Evolutionary conservation across 768 basidiomycete genomes (phyloP).

Genomic region (Fistulinella prunicolor): DNA sequence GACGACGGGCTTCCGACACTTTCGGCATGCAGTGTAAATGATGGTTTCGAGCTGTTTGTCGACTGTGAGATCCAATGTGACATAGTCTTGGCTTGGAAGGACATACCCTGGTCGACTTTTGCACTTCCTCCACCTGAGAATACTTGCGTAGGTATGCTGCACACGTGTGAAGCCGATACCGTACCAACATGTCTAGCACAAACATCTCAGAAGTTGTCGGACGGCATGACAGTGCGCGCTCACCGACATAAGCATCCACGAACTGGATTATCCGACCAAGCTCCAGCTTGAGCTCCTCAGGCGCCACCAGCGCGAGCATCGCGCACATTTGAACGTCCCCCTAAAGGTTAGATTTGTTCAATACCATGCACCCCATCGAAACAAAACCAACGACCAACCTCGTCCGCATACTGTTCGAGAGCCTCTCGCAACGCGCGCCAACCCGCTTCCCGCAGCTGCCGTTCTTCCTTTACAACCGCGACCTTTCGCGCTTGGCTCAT

Average conservation of each 20-base stretch:
- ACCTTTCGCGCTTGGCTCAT: constrained; percentile 23
- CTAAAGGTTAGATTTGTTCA: constrained; percentile 34
- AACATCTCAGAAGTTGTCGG: not conserved
- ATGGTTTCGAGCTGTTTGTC: constrained; percentile 61
- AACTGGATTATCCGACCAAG: constrained; percentile 47
- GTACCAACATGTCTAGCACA: constrained; percentile 55
- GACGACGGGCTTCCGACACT: constrained; percentile 60
- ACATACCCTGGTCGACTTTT: constrained; percentile 51
- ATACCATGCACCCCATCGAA: not conserved
- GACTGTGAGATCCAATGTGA: not conserved
- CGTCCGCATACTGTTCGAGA: constrained; percentile 60
- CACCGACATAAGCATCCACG: constrained; percentile 73
- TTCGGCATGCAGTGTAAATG: constrained; percentile 67
- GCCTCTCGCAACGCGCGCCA: constrained; percentile 55
- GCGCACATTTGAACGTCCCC: constrained; percentile 83
- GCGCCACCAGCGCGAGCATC: constrained; percentile 61
- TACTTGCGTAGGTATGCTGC: constrained; percentile 78
- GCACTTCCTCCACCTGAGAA: constrained; percentile 48
- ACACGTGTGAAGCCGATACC: constrained; percentile 57
- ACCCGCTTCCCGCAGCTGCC: constrained; percentile 47
- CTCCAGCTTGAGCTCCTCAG: constrained; percentile 52
- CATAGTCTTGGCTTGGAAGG: not conserved
- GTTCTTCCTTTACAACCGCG: constrained; percentile 46
- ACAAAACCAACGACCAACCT: constrained; percentile 38
- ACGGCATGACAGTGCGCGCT: constrained; percentile 12